phyloP scores from a whole-genome alignment of 768 basidiomycete genomes.

The Suillus bovinus region DNA sequence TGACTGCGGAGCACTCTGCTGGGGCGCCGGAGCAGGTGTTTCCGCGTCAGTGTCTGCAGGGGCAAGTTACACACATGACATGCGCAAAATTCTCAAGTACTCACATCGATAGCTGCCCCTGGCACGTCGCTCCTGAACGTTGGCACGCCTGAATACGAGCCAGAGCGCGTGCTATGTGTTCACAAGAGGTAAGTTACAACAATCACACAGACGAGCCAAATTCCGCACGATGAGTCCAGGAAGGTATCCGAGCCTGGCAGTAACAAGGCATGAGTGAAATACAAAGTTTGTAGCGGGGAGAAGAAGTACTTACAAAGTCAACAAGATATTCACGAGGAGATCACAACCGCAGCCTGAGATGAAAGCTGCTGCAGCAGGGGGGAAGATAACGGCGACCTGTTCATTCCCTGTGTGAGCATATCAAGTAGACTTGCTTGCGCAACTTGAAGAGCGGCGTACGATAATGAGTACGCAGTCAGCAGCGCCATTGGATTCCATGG shows the following conservation, averaged over 20 bases:
- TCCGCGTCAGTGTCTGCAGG: slow-evolving; percentile 27
- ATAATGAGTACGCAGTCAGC: neutral
- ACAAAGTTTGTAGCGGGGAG: neutral
- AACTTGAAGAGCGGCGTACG: neutral
- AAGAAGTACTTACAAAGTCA: slow-evolving; percentile 64
- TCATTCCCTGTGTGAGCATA: neutral
- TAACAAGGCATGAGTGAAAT: neutral
- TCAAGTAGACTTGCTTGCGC: neutral
- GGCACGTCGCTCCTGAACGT: slow-evolving; percentile 76
- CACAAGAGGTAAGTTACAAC: neutral
- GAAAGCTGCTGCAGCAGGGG: slow-evolving; percentile 74
- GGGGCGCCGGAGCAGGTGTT: slow-evolving; percentile 20
- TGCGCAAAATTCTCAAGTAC: slow-evolving; percentile 28
- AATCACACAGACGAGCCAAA: neutral
- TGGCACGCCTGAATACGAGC: slow-evolving; percentile 81
- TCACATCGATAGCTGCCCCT: slow-evolving; percentile 66
- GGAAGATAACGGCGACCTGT: slow-evolving; percentile 75
- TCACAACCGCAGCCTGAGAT: slow-evolving; percentile 82
- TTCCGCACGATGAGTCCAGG: slow-evolving; percentile 55
- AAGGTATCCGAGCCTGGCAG: slow-evolving; percentile 65
- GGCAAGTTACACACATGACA: neutral
- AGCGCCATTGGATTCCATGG: neutral
- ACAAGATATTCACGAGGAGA: slow-evolving; percentile 74
- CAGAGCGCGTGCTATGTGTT: slow-evolving; percentile 73
- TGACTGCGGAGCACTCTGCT: neutral